Base-by-base conservation (phyloP, 2,329 filamentous ascomycete species). In the Atkinsonella texensis region DNA sequence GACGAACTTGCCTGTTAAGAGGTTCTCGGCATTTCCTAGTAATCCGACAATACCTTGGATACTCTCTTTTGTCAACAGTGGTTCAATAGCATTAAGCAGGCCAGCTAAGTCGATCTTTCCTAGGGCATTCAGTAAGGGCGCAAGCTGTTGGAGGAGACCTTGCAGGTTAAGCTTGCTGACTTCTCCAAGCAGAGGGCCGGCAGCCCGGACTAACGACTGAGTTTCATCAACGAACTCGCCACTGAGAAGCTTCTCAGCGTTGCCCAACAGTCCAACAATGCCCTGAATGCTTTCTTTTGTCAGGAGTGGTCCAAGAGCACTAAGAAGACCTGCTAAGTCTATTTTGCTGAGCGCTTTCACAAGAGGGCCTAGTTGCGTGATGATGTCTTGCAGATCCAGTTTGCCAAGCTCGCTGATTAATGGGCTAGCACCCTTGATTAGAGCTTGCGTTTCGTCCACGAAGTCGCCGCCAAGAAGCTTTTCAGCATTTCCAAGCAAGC, bases 1-100 rank as follows among this genome's bases (percentile, higher is more conserved):
- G 50, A 65, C 62, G 13, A 65, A 65, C 38, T 64, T 60, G 13
- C 48, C 41, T 0, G 61, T 63, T 2, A 65, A 59, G 0, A 70
- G 59, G 9, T 60, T 54, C 50, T 70, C 66, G 1, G 67, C 68
- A 31, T 70, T 70, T 9, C 50, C 57, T 1, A 68, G 53, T 0
- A 68, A 58, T 2, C 62, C 65, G 2, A 68, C 58, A 2, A 71
- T 58, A 5, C 63, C 65, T 49, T 62, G 58, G 15, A 70, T 57
- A 0, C 63, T 63, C 7, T 62, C 53, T 1, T 64, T 60, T 0
- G 63, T 66, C 12, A 71, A 59, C 0, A 71, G 54, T 5, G 68
- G 68, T 10, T 56, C 53, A 6, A 70, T 50, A 2, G 64, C 60
- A 4, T 66, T 58, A 17, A 68, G 56, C 1, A 70, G 49, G 12